These are phyloP conservation scores for Globisporangium solare DNA, from an alignment of 352 stramenopile species.

Conservation along the genomic window DNA sequence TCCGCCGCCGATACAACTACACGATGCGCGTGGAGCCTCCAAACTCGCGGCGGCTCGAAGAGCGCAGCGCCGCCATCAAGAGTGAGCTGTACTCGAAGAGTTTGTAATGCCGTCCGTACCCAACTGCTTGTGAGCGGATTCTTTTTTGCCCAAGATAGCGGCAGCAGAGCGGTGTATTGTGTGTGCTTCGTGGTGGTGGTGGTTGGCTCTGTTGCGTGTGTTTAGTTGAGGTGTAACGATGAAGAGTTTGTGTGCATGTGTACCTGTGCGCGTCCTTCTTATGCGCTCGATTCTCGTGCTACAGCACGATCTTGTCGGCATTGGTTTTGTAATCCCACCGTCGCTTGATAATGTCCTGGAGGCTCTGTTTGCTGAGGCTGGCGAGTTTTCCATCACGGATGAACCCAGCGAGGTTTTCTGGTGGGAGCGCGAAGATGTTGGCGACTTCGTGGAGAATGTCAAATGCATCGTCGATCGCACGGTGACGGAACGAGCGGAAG, in stretches of 20 bases:
- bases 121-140: background rate
- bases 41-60: constrained; percentile 84
- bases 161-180: no score
- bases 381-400: constrained; percentile 68
- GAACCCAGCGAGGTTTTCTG: constrained; percentile 74
- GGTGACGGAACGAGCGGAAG: constrained; percentile 42
- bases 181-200: no score
- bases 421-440: constrained; percentile 75
- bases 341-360: constrained; percentile 68
- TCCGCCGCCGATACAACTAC: constrained; percentile 88
- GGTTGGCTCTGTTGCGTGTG: no score
- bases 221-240: constrained; percentile 1
- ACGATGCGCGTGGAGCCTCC: constrained; percentile 83
- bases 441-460: constrained; percentile 78
- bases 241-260: background rate
- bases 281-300: background rate
- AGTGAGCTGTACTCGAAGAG: constrained; percentile 85
- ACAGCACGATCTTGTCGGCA: constrained; percentile 66
- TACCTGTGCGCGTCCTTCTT: background rate
- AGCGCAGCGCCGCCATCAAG: constrained; percentile 74
- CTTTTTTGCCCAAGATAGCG: background rate
- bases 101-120: constrained; percentile 28
- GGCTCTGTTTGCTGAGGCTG: constrained; percentile 48
- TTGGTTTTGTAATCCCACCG: constrained; percentile 83
- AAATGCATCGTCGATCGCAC: constrained; percentile 58